Evolutionary conservation across 2,329 filamentous ascomycete species (phyloP).

Genomic region (Fusarium nurragi): DNA sequence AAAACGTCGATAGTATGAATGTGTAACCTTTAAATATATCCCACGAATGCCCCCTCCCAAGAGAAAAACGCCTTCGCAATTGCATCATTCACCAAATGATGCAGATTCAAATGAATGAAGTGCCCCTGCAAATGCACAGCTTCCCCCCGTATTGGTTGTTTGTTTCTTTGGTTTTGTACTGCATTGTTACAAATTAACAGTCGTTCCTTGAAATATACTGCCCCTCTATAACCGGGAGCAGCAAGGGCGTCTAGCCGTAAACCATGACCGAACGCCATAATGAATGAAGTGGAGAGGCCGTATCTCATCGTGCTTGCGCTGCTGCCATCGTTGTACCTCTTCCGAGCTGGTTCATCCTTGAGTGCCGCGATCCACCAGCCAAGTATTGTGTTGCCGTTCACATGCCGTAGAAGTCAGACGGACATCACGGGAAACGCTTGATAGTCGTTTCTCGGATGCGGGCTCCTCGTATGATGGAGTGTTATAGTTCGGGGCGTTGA

Average conservation of each 20-base stretch:
- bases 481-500: constrained; percentile 7
- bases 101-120: constrained; percentile 28
- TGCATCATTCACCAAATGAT: constrained; percentile 20
- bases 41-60: constrained; percentile 13
- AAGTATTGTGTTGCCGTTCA: constrained; percentile 4
- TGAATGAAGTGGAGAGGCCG: constrained; percentile 39
- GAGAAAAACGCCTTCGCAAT: constrained; percentile 27
- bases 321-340: constrained; percentile 12
- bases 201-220: constrained; percentile 27
- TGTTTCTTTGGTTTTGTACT: constrained; percentile 19
- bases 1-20: constrained; percentile 24
- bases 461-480: constrained; percentile 6
- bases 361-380: constrained; percentile 14
- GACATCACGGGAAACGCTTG: constrained; percentile 10
- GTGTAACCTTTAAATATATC: constrained; percentile 31
- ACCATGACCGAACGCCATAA: constrained; percentile 38
- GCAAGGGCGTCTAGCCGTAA: constrained; percentile 37
- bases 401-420: neutral
- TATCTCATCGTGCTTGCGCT: constrained; percentile 37
- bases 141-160: constrained; percentile 20
- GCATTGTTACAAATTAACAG: constrained; percentile 32
- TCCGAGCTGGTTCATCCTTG: constrained; percentile 17
- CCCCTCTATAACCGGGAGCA: constrained; percentile 30
- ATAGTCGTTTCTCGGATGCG: constrained; percentile 9
- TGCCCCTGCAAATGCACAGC: constrained; percentile 34